Evolutionary conservation across 352 stramenopile species (phyloP), one percentile per base, ranked within the genome.

Genomic region (Hyaloperonospora brassicae): DNA sequence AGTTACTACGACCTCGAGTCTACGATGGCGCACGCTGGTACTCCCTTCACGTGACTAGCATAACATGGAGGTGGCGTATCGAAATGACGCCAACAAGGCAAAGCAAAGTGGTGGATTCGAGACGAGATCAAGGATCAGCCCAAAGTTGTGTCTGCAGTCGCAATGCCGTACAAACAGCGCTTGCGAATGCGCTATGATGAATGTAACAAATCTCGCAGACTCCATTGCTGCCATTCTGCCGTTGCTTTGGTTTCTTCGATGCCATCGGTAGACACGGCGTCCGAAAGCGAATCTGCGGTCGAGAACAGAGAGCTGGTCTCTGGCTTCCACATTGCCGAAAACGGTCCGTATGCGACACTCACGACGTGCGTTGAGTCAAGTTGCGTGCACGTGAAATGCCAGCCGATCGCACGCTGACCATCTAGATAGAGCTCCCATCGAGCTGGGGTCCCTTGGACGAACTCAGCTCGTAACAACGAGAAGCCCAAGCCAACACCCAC

Each of bases 1-100:
- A 76, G 87, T 53, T 88, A 88, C 68, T 88, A 91, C 68, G 80
- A 91, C 41, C 70, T 87, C 51, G 87, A 87, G 66, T 78, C 78
- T 23, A 76, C 66, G 41, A 68, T 91, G 39, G 35, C 78, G 80
- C 59, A 86, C 87, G 64, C 77, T 79, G 72, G 52, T 91, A 89
- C 66, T 76, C 80, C 10, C 71, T 61, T 40, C 60, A n/a, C 62
- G 17, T 87, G 79, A 72, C 3, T 31, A 10, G 35, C 8, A n/a
- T 6, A 44, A 21, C 14, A 10, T 17, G 5, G 8, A 21, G 13
- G 22, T 44, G 39, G 23, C 6, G 39, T 14, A 21, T 22, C 14
- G 13, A 44, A 22, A 22, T 44, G 13, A 22, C 39, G 14, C 2
- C 14, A n/a, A n/a, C n/a, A n/a, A 44, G n/a, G 39, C 14, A 24